Percentiles rank a stretch among this genome's conserved stretches.
Evolutionary conservation across 2,329 filamentous ascomycete species (phyloP).

Genomic region (Leptographium wingfieldii): DNA sequence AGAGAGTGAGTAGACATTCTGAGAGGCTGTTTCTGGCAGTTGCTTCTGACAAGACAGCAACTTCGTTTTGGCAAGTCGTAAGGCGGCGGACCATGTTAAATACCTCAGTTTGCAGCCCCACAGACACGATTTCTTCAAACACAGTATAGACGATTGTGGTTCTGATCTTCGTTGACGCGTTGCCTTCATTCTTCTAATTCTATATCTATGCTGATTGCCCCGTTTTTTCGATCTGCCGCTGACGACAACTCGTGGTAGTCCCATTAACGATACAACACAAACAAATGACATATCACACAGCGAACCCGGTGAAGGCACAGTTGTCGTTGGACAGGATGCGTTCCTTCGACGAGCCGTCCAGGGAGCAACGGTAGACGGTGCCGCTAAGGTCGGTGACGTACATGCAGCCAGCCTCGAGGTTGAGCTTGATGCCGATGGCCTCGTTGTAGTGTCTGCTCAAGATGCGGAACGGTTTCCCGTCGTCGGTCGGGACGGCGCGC

Average conservation of each 20-base stretch:
- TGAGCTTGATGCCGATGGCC: slow-evolving; percentile 31
- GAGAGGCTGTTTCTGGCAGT: not conserved
- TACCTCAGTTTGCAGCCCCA: no score
- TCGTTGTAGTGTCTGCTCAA: slow-evolving; percentile 28
- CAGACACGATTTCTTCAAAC: no score
- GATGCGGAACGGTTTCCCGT: slow-evolving; percentile 13
- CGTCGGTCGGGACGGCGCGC: not conserved
- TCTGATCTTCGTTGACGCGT: no score
- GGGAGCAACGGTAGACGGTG: slow-evolving; percentile 21
- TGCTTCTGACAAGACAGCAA: no score
- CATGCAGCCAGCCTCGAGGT: slow-evolving; percentile 21
- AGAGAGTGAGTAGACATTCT: not conserved
- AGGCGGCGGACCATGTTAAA: no score
- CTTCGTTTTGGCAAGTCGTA: no score
- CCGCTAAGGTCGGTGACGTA: slow-evolving; percentile 29
- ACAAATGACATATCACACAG: not conserved
- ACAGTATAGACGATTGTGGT: no score
- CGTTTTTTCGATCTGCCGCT: no score
- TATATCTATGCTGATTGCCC: no score
- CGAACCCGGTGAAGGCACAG: slow-evolving; percentile 16
- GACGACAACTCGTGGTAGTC: no score
- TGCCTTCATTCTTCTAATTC: no score
- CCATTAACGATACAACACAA: no score
- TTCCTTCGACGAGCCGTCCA: slow-evolving; percentile 19
- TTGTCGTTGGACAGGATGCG: slow-evolving; percentile 15